Conservation (phyloP, 495 filamentous ascomycete species). For the Hyaloscypha bicolor region DNA sequence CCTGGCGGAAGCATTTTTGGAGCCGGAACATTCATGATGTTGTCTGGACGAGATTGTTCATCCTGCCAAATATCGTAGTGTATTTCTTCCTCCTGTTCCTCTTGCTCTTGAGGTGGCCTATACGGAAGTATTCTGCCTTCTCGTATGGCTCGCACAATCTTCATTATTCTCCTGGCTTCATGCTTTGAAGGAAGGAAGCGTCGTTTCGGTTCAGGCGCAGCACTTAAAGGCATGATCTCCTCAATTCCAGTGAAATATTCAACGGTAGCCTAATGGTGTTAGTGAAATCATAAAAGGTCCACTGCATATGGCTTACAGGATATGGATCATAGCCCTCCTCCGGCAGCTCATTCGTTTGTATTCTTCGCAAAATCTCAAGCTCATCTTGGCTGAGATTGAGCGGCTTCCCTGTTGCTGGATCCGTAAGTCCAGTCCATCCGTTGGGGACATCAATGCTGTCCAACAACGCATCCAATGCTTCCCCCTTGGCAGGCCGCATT, state of each 20-base stretch:
- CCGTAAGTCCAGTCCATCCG: slow-evolving; percentile 96
- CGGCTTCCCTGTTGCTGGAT: slow-evolving; percentile 89
- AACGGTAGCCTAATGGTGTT: slow-evolving; percentile 64
- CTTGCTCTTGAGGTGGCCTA: slow-evolving; percentile 69
- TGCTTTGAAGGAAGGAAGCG: slow-evolving; percentile 98
- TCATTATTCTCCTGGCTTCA: slow-evolving; percentile 96
- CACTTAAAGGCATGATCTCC: slow-evolving; percentile 92
- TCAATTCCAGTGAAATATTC: slow-evolving; percentile 91
- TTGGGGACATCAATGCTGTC: slow-evolving; percentile 98
- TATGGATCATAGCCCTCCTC: slow-evolving; percentile 91
- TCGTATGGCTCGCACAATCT: slow-evolving; percentile 92
- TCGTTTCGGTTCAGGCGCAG: slow-evolving; percentile 93
- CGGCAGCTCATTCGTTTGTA: slow-evolving; percentile 88
- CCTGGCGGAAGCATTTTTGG: slow-evolving; percentile 93
- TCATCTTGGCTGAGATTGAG: slow-evolving; percentile 86
- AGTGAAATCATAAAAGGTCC: slow-evolving; percentile 12
- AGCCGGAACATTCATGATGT: slow-evolving; percentile 94
- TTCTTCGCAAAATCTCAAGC: slow-evolving; percentile 81
- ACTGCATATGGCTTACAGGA: slow-evolving; percentile 49
- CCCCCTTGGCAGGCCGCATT: slow-evolving; percentile 90
- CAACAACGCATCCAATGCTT: slow-evolving; percentile 89
- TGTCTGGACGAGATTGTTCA: slow-evolving; percentile 78
- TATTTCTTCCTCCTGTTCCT: slow-evolving; percentile 63
- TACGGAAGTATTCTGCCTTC: slow-evolving; percentile 95
- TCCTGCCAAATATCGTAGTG: slow-evolving; percentile 94